Evolutionary conservation across 2,329 filamentous ascomycete genomes (phyloP).

Genomic region (Epichloe baconii): DNA sequence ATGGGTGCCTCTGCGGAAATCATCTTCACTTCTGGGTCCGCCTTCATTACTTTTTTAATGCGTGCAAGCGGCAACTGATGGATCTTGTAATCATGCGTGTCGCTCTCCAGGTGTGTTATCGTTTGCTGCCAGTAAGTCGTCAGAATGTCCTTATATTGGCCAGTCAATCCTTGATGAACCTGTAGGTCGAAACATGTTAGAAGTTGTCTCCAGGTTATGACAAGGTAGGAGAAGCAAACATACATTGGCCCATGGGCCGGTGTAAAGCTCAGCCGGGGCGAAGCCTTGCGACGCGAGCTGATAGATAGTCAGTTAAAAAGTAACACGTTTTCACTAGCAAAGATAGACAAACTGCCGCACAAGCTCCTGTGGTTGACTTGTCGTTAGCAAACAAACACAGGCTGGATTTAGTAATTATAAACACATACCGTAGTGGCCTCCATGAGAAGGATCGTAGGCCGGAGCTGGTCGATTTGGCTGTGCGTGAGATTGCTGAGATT

Average conservation of each 20-base stretch:
- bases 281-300: constrained; percentile 79
- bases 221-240: constrained; percentile 16
- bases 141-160: constrained; percentile 89
- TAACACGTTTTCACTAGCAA: not conserved
- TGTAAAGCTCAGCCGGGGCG: constrained; percentile 87
- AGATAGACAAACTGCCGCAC: constrained; percentile 26
- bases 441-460: constrained; percentile 60
- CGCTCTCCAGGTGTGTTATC: constrained; percentile 86
- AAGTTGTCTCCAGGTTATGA: not conserved
- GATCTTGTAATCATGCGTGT: constrained; percentile 96
- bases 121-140: constrained; percentile 99
- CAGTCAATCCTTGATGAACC: constrained; percentile 90
- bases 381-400: constrained; percentile 5
- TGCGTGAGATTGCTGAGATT: constrained; percentile 37
- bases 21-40: constrained; percentile 98
- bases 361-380: constrained; percentile 27
- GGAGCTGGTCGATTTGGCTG: constrained; percentile 48
- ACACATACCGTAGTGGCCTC: constrained; percentile 64
- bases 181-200: constrained; percentile 22
- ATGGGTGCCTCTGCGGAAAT: constrained; percentile 97
- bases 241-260: constrained; percentile 91
- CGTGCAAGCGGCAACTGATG: constrained; percentile 93
- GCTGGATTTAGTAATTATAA: not conserved
- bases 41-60: constrained; percentile 99
- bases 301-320: constrained; percentile 13